These are phyloP conservation scores for Xylaria palmicola DNA, from an alignment of 495 filamentous ascomycete genomes.

Conservation along the genomic window DNA sequence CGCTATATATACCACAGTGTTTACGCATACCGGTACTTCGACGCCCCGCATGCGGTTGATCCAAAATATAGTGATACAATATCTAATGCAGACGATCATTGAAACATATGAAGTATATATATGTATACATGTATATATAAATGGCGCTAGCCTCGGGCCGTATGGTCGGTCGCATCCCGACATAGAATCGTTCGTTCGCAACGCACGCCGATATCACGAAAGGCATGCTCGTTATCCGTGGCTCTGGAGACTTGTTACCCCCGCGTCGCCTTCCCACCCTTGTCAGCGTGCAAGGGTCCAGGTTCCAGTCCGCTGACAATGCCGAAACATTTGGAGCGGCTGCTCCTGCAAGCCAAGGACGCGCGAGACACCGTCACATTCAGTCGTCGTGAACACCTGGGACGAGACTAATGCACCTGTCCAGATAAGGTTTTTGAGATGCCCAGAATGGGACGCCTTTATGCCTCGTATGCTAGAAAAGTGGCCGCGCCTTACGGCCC, in stretches of 20 bases:
- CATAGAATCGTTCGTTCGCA: neutral
- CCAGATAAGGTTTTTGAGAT: neutral
- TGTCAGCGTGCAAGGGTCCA: neutral
- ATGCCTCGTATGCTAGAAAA: too few species aligned
- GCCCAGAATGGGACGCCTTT: neutral
- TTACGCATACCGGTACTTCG: too few species aligned
- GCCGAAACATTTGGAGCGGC: conserved; percentile 14
- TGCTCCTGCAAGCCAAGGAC: conserved; percentile 15
- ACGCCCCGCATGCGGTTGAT: too few species aligned
- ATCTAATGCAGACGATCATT: too few species aligned
- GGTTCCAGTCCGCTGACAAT: conserved; percentile 11
- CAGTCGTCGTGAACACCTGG: conserved; percentile 21
- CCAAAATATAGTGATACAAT: too few species aligned
- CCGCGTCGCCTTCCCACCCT: neutral
- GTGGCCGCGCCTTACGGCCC: too few species aligned
- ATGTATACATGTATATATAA: too few species aligned
- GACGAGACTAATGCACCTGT: conserved; percentile 19
- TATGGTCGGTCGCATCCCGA: too few species aligned
- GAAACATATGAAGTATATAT: too few species aligned
- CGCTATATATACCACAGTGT: too few species aligned
- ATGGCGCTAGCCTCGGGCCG: too few species aligned
- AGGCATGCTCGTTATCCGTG: neutral
- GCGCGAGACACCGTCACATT: conserved; percentile 16
- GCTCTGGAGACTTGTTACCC: neutral
- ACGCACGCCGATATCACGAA: neutral